Conservation (phyloP, 345 rosid genomes). For the Corymbia maculata region DNA sequence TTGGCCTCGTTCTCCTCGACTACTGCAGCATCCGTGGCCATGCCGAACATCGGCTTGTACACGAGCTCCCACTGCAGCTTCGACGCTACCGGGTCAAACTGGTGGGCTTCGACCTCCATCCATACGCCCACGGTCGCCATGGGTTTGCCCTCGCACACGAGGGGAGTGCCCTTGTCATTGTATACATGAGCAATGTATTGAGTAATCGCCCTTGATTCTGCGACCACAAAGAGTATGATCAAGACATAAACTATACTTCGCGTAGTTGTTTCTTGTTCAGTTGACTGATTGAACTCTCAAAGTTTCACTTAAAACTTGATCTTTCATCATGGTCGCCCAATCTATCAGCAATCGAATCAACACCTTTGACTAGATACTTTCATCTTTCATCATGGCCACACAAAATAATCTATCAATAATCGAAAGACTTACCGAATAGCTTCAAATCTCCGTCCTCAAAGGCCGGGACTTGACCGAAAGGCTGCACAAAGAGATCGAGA, state of each 20-base stretch:
- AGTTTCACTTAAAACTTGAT: not conserved
- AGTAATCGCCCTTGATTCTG: slow-evolving; percentile 86
- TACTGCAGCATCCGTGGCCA: slow-evolving; percentile 34
- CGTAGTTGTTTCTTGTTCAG: not conserved
- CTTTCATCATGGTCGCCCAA: not conserved
- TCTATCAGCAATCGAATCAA: not conserved
- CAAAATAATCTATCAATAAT: not conserved
- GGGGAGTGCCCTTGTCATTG: slow-evolving; percentile 43
- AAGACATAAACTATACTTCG: not conserved
- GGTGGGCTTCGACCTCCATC: slow-evolving; percentile 62
- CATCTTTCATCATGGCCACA: not conserved
- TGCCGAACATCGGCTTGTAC: slow-evolving; percentile 36
- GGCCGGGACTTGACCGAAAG: slow-evolving; percentile 71
- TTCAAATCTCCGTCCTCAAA: slow-evolving; percentile 52
- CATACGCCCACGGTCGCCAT: slow-evolving; percentile 29
- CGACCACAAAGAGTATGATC: not conserved
- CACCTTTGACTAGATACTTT: not conserved
- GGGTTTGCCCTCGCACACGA: slow-evolving; percentile 22
- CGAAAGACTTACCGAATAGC: slow-evolving; percentile 37
- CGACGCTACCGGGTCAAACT: slow-evolving; percentile 41
- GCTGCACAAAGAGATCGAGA: slow-evolving; percentile 50
- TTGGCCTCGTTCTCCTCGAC: slow-evolving; percentile 47
- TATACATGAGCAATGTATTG: slow-evolving; percentile 38
- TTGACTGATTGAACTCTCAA: not conserved
- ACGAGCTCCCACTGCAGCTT: slow-evolving; percentile 48